Conservation (phyloP, 805 yeast genomes). For the Ogataea corticis region DNA sequence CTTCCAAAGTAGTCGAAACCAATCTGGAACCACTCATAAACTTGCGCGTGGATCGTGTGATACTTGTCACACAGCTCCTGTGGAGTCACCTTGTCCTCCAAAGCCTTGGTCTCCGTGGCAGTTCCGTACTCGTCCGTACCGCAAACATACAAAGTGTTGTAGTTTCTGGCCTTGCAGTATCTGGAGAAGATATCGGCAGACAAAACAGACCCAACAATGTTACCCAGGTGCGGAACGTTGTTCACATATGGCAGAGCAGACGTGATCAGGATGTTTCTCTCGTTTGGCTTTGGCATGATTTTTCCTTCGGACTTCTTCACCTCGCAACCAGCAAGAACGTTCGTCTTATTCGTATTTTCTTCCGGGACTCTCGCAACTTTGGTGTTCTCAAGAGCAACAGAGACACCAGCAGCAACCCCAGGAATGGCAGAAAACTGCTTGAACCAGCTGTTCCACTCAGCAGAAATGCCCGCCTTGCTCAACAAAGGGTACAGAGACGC, state of each 20-base stretch:
- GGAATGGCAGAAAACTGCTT: constrained; percentile 38
- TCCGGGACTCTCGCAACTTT: constrained; percentile 42
- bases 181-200: constrained; percentile 93
- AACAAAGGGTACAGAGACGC: constrained; percentile 53
- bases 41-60: constrained; percentile 79
- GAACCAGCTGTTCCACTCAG: constrained; percentile 39
- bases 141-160: constrained; percentile 82
- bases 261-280: constrained; percentile 83
- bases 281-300: constrained; percentile 66
- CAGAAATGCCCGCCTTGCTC: constrained; percentile 20
- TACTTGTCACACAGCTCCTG: constrained; percentile 88
- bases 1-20: constrained; percentile 95
- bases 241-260: constrained; percentile 98
- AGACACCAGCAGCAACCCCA: constrained; percentile 46
- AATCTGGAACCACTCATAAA: constrained; percentile 96
- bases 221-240: constrained; percentile 98
- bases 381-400: constrained; percentile 47
- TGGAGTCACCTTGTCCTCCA: constrained; percentile 91
- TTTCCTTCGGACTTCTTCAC: constrained; percentile 30
- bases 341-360: constrained; percentile 41
- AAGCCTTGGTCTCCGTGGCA: constrained; percentile 97
- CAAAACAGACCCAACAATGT: constrained; percentile 91
- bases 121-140: constrained; percentile 99
- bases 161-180: constrained; percentile 84
- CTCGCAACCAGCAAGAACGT: constrained; percentile 21